These are phyloP conservation scores for Casaregolazyma lundiana DNA, from an alignment of 1,139 yeast genomes.

Conservation along the genomic window DNA sequence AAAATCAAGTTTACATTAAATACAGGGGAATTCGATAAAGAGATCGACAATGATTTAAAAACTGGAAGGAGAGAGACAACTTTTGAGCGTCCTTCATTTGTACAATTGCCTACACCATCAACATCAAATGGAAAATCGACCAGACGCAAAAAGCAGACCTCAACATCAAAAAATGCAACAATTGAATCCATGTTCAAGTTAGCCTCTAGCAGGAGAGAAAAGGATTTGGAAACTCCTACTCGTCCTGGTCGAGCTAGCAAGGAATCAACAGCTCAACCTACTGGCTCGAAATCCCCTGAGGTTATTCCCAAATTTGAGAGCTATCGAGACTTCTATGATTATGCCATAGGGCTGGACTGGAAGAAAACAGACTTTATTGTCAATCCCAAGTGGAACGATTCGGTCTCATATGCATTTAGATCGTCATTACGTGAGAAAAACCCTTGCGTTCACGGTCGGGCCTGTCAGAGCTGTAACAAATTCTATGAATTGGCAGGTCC, in stretches of 20 bases:
- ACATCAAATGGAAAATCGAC: neutral
- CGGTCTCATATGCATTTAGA: conserved; percentile 22
- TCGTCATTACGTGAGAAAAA: conserved; percentile 25
- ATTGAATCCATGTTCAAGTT: conserved; percentile 10
- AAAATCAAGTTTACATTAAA: neutral
- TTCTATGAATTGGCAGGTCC: conserved; percentile 27
- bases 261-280: neutral
- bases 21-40: conserved; percentile 13
- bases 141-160: neutral
- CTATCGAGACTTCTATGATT: conserved; percentile 1
- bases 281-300: neutral
- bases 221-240: conserved; percentile 12
- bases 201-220: conserved; percentile 4
- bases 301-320: conserved; percentile 2
- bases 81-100: conserved; percentile 10
- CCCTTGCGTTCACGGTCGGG: conserved; percentile 27
- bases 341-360: conserved; percentile 15
- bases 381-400: conserved; percentile 23
- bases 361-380: conserved; percentile 26
- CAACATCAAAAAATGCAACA: conserved; percentile 5
- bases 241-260: neutral
- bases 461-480: conserved; percentile 25
- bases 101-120: conserved; percentile 8
- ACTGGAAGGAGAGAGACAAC: conserved; percentile 16
- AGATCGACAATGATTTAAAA: conserved; percentile 19